Conservation (phyloP, 805 yeast genomes). For the Metschnikowia gelsemii region DNA sequence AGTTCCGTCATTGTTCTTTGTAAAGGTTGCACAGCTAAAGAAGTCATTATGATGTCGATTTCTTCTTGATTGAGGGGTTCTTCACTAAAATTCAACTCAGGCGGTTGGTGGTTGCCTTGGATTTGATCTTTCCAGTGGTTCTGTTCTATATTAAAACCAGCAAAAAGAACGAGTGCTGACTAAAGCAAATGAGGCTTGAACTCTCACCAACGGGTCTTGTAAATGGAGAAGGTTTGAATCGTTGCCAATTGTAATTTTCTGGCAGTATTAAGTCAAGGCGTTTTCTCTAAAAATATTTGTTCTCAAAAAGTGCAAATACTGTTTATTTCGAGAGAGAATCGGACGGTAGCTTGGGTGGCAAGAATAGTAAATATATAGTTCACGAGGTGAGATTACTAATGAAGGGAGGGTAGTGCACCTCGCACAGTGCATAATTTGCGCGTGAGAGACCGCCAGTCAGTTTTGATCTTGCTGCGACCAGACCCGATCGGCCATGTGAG, state of each 20-base stretch:
- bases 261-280: too few relatives aligned
- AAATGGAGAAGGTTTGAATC: too few relatives aligned
- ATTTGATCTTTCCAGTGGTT: neutral
- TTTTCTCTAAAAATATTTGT: too few relatives aligned
- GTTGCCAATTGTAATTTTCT: too few relatives aligned
- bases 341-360: conserved; percentile 8
- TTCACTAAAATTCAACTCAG: conserved; percentile 5
- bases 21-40: conserved; percentile 50
- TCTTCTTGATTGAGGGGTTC: conserved; percentile 7
- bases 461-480: neutral
- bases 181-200: conserved; percentile 3
- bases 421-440: conserved; percentile 8
- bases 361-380: conserved; percentile 7
- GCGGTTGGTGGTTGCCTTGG: neutral
- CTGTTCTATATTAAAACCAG: neutral
- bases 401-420: conserved; percentile 1
- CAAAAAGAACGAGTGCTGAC: conserved; percentile 4
- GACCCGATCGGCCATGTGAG: conserved; percentile 4
- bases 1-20: conserved; percentile 57
- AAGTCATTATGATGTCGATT: conserved; percentile 38
- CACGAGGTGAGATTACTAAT: conserved; percentile 15
- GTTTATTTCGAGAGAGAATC: too few relatives aligned
- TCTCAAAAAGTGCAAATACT: too few relatives aligned
- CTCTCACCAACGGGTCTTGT: too few relatives aligned
- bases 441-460: conserved; percentile 1